Evolutionary conservation across 441 rosid species (phyloP).

Genomic region (Mallotus japonicus): DNA sequence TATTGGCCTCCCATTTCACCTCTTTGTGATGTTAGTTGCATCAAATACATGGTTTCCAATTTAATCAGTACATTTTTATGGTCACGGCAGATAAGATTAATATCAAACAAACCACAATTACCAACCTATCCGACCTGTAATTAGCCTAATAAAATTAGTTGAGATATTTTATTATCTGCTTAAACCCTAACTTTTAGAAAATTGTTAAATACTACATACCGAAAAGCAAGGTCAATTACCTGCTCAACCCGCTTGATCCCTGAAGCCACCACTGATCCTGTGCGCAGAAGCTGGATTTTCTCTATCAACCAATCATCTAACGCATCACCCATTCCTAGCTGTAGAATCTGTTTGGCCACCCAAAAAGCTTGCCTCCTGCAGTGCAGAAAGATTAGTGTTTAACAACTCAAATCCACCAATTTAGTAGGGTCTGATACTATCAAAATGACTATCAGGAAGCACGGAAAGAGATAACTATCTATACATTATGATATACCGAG

Average conservation of each 20-base stretch:
- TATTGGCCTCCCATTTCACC: not conserved
- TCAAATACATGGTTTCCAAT: not conserved
- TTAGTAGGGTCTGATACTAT: constrained; percentile 11
- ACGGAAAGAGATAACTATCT: not conserved
- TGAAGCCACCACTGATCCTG: constrained; percentile 88
- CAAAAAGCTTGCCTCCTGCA: constrained; percentile 95
- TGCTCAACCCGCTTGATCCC: constrained; percentile 84
- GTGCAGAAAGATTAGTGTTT: constrained; percentile 22
- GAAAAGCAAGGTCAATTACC: constrained; percentile 41
- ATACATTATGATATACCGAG: not conserved
- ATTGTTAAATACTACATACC: constrained; percentile 5
- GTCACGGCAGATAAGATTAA: not conserved
- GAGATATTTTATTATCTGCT: not conserved
- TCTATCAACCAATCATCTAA: constrained; percentile 98
- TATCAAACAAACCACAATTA: not conserved
- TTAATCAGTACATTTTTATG: not conserved
- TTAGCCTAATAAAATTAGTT: not conserved
- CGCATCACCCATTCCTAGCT: constrained; percentile 99
- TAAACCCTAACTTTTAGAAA: not conserved
- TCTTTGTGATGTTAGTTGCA: not conserved
- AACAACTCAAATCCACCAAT: not conserved
- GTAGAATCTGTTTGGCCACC: constrained; percentile 97
- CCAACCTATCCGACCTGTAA: not conserved
- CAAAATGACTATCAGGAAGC: not conserved
- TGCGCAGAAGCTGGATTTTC: constrained; percentile 85